These are phyloP conservation scores for Sporothrix sp. DNA, from an alignment of 2,329 filamentous ascomycete species.

Conservation along the genomic window DNA sequence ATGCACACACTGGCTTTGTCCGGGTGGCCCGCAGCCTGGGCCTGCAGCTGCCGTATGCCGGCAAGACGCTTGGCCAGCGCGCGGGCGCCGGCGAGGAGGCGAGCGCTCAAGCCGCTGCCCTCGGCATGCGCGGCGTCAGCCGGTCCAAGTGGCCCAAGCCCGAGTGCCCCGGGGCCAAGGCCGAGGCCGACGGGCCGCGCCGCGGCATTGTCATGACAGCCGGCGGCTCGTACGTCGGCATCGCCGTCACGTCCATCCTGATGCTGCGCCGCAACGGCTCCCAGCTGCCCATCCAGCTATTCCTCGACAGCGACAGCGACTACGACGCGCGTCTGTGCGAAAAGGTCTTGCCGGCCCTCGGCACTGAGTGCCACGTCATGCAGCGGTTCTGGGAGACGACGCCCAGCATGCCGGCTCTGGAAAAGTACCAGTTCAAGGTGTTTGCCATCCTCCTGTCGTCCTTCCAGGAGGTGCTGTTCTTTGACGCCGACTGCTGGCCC, in stretches of 20 bases:
- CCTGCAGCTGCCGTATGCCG: conserved; percentile 7
- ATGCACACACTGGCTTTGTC: conserved; percentile 1
- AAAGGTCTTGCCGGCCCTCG: conserved; percentile 22
- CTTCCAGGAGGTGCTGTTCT: conserved; percentile 48
- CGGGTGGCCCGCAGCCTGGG: neutral
- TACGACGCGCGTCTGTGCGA: conserved; percentile 26
- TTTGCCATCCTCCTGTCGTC: conserved; percentile 48
- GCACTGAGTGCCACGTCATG: conserved; percentile 27
- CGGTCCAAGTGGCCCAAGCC: no score
- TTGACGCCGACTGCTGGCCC: conserved; percentile 49
- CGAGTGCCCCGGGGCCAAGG: no score
- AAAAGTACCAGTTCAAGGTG: conserved; percentile 46
- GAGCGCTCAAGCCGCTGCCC: neutral
- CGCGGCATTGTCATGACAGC: conserved; percentile 43
- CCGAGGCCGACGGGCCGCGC: conserved; percentile 17
- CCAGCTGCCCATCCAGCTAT: conserved; percentile 35
- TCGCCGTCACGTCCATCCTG: conserved; percentile 39
- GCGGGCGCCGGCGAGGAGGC: neutral
- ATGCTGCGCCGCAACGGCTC: conserved; percentile 43
- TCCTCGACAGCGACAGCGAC: conserved; percentile 26
- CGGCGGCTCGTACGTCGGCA: conserved; percentile 36
- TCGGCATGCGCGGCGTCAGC: neutral
- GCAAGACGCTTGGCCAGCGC: neutral
- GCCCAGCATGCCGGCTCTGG: conserved; percentile 21
- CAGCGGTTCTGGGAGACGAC: conserved; percentile 21